Percentiles rank a stretch among this genome's conserved stretches.
Evolutionary conservation across 2,329 filamentous ascomycete genomes (phyloP).

Genomic region (Delphinella strobiligena): DNA sequence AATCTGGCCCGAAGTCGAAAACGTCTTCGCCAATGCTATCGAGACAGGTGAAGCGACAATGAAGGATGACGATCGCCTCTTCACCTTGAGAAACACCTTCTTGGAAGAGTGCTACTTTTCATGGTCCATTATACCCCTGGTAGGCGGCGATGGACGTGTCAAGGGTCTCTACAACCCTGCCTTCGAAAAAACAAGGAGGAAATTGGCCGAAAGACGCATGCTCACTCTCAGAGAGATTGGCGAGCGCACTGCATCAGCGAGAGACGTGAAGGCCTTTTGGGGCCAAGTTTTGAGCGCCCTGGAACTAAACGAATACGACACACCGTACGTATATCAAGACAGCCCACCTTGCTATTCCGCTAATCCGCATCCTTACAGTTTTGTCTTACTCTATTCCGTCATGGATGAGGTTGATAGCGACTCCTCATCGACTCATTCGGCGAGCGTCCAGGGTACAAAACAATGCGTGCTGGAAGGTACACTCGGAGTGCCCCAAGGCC

Average conservation of each 20-base stretch:
- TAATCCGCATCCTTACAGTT: constrained; percentile 21
- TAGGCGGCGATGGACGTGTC: constrained; percentile 52
- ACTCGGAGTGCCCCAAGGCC: constrained; percentile 54
- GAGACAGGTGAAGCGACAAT: constrained; percentile 65
- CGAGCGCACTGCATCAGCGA: constrained; percentile 60
- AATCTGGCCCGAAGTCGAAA: constrained; percentile 60
- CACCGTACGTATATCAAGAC: constrained; percentile 36
- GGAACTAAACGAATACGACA: constrained; percentile 61
- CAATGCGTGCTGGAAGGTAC: constrained; percentile 59
- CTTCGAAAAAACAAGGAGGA: constrained; percentile 69
- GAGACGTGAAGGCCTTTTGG: constrained; percentile 65
- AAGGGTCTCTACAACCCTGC: constrained; percentile 68
- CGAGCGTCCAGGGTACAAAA: constrained; percentile 48
- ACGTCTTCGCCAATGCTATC: constrained; percentile 55
- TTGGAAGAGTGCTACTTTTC: constrained; percentile 74
- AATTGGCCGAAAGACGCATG: constrained; percentile 70
- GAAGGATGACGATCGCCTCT: constrained; percentile 72
- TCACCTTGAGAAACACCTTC: constrained; percentile 56
- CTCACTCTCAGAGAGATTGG: constrained; percentile 65
- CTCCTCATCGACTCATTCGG: constrained; percentile 58
- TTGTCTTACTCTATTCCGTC: constrained; percentile 66
- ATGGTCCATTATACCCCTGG: constrained; percentile 68
- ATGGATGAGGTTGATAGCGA: constrained; percentile 61
- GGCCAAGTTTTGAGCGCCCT: constrained; percentile 54
- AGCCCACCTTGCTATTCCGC: no score